Evolutionary conservation across 495 filamentous ascomycete species (phyloP), one percentile per base, ranked within the genome.

Genomic region (Tuber microsphaerosporum): DNA sequence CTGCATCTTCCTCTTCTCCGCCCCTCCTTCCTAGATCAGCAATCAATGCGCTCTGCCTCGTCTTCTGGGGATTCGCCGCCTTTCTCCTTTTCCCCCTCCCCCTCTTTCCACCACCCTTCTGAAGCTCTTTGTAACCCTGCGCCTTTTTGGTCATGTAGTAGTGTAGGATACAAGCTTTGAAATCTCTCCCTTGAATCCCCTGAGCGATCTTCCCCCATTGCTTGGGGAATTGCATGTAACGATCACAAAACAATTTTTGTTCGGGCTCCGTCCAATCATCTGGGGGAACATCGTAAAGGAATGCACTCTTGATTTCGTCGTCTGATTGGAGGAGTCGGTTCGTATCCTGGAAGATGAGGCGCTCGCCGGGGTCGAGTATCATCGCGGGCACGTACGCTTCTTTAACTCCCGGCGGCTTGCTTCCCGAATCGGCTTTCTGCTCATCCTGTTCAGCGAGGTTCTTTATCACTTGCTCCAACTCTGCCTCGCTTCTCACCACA

Each of bases 61-160:
- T 90, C 71, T 92, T 90, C 74, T 72, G 84, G 79, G 71, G 85
- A 85, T 79, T 83, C 82, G 77, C 83, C 45, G 77, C 81, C 31
- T 84, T 85, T 51, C 87, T 86, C 68, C 83, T 84, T 80, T 85
- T 88, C 73, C 87, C 89, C 74, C 87, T 89, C 51, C 89, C 86
- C 74, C 88, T 89, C 71, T 88, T 90, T 42, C 89, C 90, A 84
- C 90, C 89, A 75, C 90, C 91, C 84, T 89, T 94, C 42, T 92
- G 85, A 82, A 92, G 92, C 48, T 92, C 91, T 84, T 97, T 96
- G 80, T 97, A 94, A 75, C 93, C 93, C 39, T 90, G 89, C 75
- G 90, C 88, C 80, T 92, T 90, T 84, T 99, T 99, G 74, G 92
- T 97, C 77, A 94, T 88, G 84, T 99, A 99, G 83, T 99, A 98